Conservation (phyloP, 2,329 filamentous ascomycete species). For the Huntiella omanensis region DNA sequence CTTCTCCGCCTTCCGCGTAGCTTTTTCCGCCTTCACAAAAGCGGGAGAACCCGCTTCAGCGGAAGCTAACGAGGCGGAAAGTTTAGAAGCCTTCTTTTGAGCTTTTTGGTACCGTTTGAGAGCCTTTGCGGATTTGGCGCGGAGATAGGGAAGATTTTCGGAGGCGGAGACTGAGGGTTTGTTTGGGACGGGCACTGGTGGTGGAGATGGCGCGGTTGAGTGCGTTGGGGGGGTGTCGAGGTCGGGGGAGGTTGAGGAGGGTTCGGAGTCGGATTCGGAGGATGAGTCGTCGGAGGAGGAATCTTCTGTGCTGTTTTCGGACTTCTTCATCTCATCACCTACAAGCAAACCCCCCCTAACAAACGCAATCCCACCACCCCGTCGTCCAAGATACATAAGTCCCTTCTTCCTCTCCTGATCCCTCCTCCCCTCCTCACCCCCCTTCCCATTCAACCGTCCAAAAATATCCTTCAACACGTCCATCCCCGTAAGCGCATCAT, state of each 20-base stretch:
- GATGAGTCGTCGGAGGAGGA: neutral
- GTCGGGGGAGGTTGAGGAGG: neutral
- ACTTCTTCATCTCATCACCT: constrained; percentile 14
- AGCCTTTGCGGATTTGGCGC: too few relatives aligned
- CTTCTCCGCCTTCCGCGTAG: constrained; percentile 9
- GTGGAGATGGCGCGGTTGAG: constrained; percentile 8
- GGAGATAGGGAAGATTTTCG: neutral
- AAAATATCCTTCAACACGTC: constrained; percentile 74
- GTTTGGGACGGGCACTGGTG: neutral
- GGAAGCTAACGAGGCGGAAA: neutral
- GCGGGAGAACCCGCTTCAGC: neutral
- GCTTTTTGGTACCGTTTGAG: too few relatives aligned
- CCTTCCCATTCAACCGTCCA: constrained; percentile 76
- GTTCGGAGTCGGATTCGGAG: neutral
- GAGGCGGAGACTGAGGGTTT: neutral
- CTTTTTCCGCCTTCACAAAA: constrained; percentile 1
- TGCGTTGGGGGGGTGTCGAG: constrained; percentile 3
- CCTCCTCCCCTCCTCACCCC: constrained; percentile 39
- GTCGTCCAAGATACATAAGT: constrained; percentile 52
- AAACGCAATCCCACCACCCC: constrained; percentile 59
- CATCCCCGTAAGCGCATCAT: constrained; percentile 66
- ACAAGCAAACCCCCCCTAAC: constrained; percentile 59
- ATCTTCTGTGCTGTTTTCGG: neutral
- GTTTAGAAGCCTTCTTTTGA: neutral
- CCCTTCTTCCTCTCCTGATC: constrained; percentile 50